These are phyloP conservation scores for Diutina sp. DNA, from an alignment of 1,139 yeast genomes.

Conservation along the genomic window DNA sequence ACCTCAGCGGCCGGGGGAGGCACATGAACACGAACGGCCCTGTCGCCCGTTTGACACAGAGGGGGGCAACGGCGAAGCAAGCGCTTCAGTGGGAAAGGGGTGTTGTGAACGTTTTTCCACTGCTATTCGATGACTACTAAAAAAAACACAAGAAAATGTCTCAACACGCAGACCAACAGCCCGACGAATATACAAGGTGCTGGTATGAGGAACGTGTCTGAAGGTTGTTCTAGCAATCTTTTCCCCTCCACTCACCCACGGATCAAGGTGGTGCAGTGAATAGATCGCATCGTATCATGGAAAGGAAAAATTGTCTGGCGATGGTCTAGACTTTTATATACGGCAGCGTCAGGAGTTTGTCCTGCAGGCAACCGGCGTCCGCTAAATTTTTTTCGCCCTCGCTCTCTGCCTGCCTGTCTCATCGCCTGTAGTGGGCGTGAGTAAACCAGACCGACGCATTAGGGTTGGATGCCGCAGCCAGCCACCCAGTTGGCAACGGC, in stretches of 20 bases:
- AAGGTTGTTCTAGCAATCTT: constrained; percentile 24
- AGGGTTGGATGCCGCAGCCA: neutral
- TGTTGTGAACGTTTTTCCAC: too few species aligned
- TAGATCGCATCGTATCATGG: constrained; percentile 46
- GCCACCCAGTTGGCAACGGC: too few species aligned
- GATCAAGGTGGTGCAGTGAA: constrained; percentile 43
- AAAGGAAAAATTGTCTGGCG: constrained; percentile 8
- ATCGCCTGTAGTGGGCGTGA: neutral
- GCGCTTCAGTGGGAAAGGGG: too few species aligned
- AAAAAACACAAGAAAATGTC: neutral
- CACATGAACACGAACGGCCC: neutral
- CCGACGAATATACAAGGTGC: neutral
- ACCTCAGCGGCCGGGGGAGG: neutral
- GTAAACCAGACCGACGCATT: neutral
- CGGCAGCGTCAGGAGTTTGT: neutral
- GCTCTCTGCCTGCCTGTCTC: neutral
- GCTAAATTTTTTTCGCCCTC: neutral
- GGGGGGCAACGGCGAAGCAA: neutral
- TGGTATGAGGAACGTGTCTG: constrained; percentile 28
- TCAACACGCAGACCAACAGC: constrained; percentile 1
- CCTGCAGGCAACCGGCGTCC: neutral
- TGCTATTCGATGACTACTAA: neutral
- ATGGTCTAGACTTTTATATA: neutral
- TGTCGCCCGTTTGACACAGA: neutral
- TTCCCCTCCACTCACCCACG: constrained; percentile 40